Base-by-base conservation (phyloP, 768 basidiomycete species). In the Mycena vitilis region DNA sequence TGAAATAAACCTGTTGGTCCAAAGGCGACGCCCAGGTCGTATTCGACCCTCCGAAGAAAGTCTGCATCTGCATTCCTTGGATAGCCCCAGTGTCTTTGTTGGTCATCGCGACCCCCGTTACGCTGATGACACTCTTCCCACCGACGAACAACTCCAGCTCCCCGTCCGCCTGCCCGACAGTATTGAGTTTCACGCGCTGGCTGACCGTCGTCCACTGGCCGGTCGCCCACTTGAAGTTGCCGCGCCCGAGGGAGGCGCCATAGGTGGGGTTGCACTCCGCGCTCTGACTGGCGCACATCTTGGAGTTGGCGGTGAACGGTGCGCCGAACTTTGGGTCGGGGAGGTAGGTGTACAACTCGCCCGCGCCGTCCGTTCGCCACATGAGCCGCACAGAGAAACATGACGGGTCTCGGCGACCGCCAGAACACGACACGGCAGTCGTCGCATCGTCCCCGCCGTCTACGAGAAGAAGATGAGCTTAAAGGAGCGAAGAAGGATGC, bases 311-410 rank as follows among this genome's bases (percentile, higher is more conserved):
- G 11, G 75, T 45, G 77, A 82, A 84, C 25, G 70, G 70, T 23
- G 81, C 60, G 52, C 77, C 76, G 74, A 73, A 80, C 36, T 83
- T 83, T 30, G 30, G 30, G 16, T 68, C 55, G 1, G 90, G 91
- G 30, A 90, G 83, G 79, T 93, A 92, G 60, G 89, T 89, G 84
- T 92, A 92, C 54, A 91, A 74, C 79, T 92, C 91, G 47, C 89
- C 91, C 18, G 75, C 78, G 49, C 87, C 89, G 6, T 84, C 75
- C 2, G 78, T 71, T 60, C 89, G 85, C 89, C 89, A 92, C 91
- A 93, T 92, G 42, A 91, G 80, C 65, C 90, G 87, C 42, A 84
- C 85, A 25, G 87, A 88, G 82, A 89, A 90, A 82, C 90, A 91
- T 2, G 73, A 75, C 42, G 83, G 75, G 37, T 83, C 79, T 53